A percentile compares a stretch with the other conserved stretches of the same genome.
phyloP scores from a whole-genome alignment of 768 basidiomycete species.

The Suillus cothurnatus region DNA sequence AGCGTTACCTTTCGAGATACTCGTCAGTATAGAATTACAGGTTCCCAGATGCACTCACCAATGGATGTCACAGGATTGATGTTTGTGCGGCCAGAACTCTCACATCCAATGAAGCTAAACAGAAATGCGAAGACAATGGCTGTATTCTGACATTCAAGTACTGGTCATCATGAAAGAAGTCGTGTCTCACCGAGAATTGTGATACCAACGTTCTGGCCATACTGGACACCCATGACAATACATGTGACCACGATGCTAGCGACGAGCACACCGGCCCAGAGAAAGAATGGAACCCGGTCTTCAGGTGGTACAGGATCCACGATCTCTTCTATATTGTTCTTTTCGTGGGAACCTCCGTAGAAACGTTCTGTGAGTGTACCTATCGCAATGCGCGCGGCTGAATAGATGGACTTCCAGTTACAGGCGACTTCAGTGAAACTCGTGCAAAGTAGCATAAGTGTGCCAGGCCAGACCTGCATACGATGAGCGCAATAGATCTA shows the following conservation, averaged over 20 bases:
- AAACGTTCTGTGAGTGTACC: slow-evolving; percentile 13
- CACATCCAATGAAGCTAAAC: slow-evolving; percentile 70
- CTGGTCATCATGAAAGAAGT: background rate
- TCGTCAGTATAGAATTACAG: background rate
- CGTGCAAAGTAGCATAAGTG: slow-evolving; percentile 57
- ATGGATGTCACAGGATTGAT: slow-evolving; percentile 64
- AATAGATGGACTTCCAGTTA: slow-evolving; percentile 25
- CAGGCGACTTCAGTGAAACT: slow-evolving; percentile 29
- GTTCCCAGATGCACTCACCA: slow-evolving; percentile 22
- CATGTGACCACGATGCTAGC: slow-evolving; percentile 50
- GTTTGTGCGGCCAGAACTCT: slow-evolving; percentile 59
- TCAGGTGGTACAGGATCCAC: slow-evolving; percentile 53
- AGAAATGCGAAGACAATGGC: slow-evolving; percentile 61
- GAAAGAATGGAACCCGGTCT: slow-evolving; percentile 56
- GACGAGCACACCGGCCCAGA: slow-evolving; percentile 57
- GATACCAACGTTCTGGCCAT: slow-evolving; percentile 51
- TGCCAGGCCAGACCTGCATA: slow-evolving; percentile 27
- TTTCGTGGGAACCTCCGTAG: background rate
- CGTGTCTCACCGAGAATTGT: slow-evolving; percentile 23
- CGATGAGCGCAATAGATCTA: background rate
- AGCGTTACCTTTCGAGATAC: slow-evolving; percentile 35
- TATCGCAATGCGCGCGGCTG: slow-evolving; percentile 6
- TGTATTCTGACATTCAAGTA: background rate
- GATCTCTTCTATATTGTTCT: slow-evolving; percentile 38
- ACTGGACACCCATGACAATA: slow-evolving; percentile 55